Conservation (phyloP, 1,284 basidiomycete genomes). For the Melampsora americana region DNA sequence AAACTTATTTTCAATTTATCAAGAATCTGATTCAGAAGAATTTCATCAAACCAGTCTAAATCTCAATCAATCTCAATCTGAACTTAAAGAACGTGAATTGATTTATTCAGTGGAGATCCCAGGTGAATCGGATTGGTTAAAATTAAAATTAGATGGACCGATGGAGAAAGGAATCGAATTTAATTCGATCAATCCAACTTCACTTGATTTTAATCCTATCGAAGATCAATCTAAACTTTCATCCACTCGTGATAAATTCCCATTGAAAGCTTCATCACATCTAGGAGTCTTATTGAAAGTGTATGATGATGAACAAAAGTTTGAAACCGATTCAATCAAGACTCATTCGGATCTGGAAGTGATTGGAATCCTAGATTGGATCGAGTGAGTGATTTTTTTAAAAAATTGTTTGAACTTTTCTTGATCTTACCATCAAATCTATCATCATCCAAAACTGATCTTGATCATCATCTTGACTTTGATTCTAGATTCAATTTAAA, state of each 20-base stretch:
- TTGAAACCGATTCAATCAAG: slow-evolving; percentile 13
- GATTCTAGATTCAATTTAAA: no score
- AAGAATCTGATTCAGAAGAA: slow-evolving; percentile 7
- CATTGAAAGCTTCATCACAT: slow-evolving; percentile 21
- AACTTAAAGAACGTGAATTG: slow-evolving; percentile 30
- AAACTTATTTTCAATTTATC: slow-evolving; percentile 21
- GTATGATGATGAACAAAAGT: slow-evolving; percentile 11
- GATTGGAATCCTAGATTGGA: slow-evolving; percentile 39
- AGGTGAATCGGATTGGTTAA: slow-evolving; percentile 38
- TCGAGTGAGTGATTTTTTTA: slow-evolving; percentile 31
- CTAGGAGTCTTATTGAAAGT: slow-evolving; percentile 32
- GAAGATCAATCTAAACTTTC: slow-evolving; percentile 6
- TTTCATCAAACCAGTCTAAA: background rate
- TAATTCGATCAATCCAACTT: background rate
- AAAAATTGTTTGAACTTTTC: no score
- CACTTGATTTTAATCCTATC: background rate
- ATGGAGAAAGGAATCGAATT: slow-evolving; percentile 24
- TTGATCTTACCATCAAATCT: no score
- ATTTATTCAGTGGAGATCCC: slow-evolving; percentile 38
- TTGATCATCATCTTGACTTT: background rate
- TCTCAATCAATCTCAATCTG: background rate
- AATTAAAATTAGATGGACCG: slow-evolving; percentile 25
- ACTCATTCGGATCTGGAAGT: slow-evolving; percentile 28
- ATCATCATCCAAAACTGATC: no score
- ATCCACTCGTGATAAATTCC: slow-evolving; percentile 34